A percentile compares a stretch with the other conserved stretches of the same genome.
Evolutionary conservation across 2,329 filamentous ascomycete species (phyloP).

Genomic region (Colletotrichum cordylinicola): DNA sequence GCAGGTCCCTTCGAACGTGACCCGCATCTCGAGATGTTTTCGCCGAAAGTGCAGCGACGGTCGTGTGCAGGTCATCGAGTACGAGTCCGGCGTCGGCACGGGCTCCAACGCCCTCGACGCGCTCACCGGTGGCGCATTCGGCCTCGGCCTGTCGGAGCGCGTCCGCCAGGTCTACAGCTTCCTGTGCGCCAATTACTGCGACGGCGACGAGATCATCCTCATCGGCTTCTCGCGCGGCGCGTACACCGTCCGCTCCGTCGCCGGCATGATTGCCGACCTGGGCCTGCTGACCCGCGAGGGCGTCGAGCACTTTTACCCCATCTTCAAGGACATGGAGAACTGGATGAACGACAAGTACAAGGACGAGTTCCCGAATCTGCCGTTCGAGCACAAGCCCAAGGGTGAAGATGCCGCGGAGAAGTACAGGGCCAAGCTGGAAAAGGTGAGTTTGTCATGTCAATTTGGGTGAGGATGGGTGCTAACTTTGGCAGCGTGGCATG

Average conservation of each 20-base stretch:
- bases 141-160: slow-evolving; percentile 57
- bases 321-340: slow-evolving; percentile 63
- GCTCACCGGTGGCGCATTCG: slow-evolving; percentile 60
- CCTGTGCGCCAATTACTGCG: slow-evolving; percentile 65
- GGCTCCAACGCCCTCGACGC: slow-evolving; percentile 54
- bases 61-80: slow-evolving; percentile 63
- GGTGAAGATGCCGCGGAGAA: slow-evolving; percentile 43
- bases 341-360: slow-evolving; percentile 51
- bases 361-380: slow-evolving; percentile 51
- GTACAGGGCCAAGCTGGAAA: slow-evolving; percentile 51
- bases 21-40: slow-evolving; percentile 63
- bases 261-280: slow-evolving; percentile 56
- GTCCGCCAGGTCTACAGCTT: slow-evolving; percentile 69
- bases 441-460: slow-evolving; percentile 31
- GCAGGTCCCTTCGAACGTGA: slow-evolving; percentile 65
- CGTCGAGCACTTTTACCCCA: slow-evolving; percentile 58
- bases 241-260: slow-evolving; percentile 63
- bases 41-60: slow-evolving; percentile 56
- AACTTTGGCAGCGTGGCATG: slow-evolving; percentile 21
- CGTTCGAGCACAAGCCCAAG: slow-evolving; percentile 55
- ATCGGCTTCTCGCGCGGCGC: slow-evolving; percentile 65
- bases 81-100: slow-evolving; percentile 66
- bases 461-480: neutral
- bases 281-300: slow-evolving; percentile 59
- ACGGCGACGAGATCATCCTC: slow-evolving; percentile 62